Conservation (phyloP, 116 monocot species). For the Papilionanthe hybrid region DNA sequence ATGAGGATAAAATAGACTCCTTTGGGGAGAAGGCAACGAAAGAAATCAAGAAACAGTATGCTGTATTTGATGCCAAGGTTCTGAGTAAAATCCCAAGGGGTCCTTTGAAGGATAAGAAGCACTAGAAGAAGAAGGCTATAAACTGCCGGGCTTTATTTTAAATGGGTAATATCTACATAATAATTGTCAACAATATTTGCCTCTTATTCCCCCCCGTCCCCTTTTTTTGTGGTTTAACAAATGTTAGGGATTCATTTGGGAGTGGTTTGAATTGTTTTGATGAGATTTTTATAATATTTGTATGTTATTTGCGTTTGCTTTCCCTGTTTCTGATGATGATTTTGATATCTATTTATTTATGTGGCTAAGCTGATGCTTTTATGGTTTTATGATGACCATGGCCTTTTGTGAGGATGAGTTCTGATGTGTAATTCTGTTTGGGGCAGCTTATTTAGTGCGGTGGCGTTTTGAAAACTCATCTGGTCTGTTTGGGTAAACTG, state of each 20-base stretch:
- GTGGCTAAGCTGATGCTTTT: neutral
- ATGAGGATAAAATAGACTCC: constrained; percentile 60
- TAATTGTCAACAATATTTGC: neutral
- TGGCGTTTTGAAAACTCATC: too few relatives aligned
- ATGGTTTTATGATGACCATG: neutral
- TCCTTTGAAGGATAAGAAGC: constrained; percentile 47
- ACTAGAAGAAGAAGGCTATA: constrained; percentile 10
- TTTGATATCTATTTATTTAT: neutral
- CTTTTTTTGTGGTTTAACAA: neutral
- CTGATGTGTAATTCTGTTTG: too few relatives aligned
- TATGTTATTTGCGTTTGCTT: neutral
- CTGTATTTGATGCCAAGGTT: constrained; percentile 37
- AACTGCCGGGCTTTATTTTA: neutral
- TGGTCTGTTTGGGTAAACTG: too few relatives aligned
- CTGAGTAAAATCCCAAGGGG: constrained; percentile 49
- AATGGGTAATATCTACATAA: neutral
- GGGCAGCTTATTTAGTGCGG: too few relatives aligned
- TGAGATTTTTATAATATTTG: neutral
- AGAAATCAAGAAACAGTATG: constrained; percentile 77
- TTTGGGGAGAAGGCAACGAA: constrained; percentile 58
- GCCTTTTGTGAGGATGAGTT: neutral
- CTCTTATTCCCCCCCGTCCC: neutral
- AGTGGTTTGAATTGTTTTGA: neutral
- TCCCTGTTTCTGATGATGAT: neutral
- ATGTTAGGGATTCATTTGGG: neutral